Evolutionary conservation across 805 yeast genomes (phyloP).

Genomic region (Candida sakaeoensis): DNA sequence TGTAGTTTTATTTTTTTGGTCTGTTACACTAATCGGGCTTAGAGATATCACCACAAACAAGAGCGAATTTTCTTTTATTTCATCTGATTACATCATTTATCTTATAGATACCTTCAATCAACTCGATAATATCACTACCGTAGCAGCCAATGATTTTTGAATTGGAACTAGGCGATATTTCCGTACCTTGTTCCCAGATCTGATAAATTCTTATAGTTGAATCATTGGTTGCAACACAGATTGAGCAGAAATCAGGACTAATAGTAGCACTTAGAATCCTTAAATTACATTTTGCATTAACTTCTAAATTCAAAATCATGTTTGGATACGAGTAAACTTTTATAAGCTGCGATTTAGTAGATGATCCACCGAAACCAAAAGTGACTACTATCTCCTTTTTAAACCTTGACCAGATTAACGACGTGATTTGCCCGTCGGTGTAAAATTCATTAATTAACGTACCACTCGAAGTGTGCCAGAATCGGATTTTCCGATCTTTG

Average conservation of each 20-base stretch:
- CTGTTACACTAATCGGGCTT: conserved; percentile 1
- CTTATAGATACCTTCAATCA: conserved; percentile 50
- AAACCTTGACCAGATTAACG: conserved; percentile 69
- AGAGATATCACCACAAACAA: too few relatives aligned
- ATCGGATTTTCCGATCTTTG: conserved; percentile 71
- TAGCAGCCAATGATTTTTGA: conserved; percentile 19
- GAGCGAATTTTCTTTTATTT: too few relatives aligned
- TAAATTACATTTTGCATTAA: conserved; percentile 46
- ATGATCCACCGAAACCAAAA: conserved; percentile 68
- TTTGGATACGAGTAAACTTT: conserved; percentile 67
- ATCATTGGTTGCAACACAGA: conserved; percentile 77
- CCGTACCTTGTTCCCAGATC: conserved; percentile 51
- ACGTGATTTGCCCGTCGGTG: conserved; percentile 74
- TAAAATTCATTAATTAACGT: conserved; percentile 55
- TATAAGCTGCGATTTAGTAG: conserved; percentile 48
- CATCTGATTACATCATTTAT: conserved; percentile 23
- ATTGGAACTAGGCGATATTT: conserved; percentile 15
- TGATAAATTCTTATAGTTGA: conserved; percentile 72
- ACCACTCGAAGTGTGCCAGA: conserved; percentile 85
- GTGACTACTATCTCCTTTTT: conserved; percentile 69
- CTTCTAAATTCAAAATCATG: conserved; percentile 46
- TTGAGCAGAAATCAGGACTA: conserved; percentile 59
- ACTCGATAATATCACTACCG: conserved; percentile 36
- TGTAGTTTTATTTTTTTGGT: background rate
- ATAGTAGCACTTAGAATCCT: conserved; percentile 64